A percentile compares a stretch with the other conserved stretches of the same genome.
These are phyloP conservation scores for Karstenula rhodostoma DNA, from an alignment of 2,329 filamentous ascomycete species.

Conservation along the genomic window DNA sequence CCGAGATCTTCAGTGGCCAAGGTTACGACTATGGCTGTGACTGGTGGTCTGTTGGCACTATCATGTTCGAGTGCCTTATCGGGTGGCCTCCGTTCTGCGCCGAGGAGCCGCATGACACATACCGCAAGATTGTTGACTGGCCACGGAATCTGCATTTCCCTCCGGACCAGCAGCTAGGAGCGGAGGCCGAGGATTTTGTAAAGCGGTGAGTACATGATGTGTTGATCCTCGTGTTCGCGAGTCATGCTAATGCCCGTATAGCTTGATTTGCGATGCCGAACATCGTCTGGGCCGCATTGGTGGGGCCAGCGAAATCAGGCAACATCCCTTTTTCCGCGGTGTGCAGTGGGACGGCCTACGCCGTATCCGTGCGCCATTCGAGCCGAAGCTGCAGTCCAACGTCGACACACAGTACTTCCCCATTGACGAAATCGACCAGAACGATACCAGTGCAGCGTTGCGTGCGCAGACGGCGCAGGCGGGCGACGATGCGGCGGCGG, in stretches of 20 bases:
- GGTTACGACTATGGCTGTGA: constrained; percentile 97
- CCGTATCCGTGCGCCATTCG: constrained; percentile 92
- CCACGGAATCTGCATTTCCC: constrained; percentile 94
- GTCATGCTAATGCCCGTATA: constrained; percentile 50
- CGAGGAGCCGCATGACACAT: constrained; percentile 96
- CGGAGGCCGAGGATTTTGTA: constrained; percentile 90
- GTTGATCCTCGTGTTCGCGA: constrained; percentile 17
- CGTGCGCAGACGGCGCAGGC: constrained; percentile 81
- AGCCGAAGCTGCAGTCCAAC: constrained; percentile 90
- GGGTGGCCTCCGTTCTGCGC: constrained; percentile 99
- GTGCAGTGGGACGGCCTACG: constrained; percentile 94
- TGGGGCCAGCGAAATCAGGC: constrained; percentile 91
- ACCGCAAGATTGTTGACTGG: constrained; percentile 99
- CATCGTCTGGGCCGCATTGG: constrained; percentile 84
- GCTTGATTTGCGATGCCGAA: constrained; percentile 92
- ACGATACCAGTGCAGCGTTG: constrained; percentile 86
- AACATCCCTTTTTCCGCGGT: constrained; percentile 93
- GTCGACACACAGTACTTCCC: constrained; percentile 99
- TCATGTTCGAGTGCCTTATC: constrained; percentile 99
- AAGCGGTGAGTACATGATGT: constrained; percentile 70
- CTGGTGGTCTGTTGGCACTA: constrained; percentile 98
- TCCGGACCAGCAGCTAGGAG: constrained; percentile 87
- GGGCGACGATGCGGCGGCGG: constrained; percentile 79
- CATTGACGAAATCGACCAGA: constrained; percentile 97
- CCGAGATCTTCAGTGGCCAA: constrained; percentile 96